phyloP scores from a whole-genome alignment of 2,329 filamentous ascomycete species.

The Sporothrix sp. region DNA sequence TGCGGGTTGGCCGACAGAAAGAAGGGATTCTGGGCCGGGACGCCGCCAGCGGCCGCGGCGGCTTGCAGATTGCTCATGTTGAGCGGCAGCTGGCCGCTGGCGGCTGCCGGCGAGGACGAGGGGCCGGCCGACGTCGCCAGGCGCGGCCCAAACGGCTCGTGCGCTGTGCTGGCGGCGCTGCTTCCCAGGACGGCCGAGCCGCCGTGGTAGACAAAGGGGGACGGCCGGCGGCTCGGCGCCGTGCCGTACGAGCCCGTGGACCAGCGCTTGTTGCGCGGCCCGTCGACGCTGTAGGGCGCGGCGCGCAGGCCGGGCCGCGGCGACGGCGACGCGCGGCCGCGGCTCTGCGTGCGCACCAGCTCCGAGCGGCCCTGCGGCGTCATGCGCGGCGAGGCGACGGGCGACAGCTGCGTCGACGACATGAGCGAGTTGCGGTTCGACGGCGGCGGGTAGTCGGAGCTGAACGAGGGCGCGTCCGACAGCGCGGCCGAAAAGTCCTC shows the following conservation, averaged over 20 bases:
- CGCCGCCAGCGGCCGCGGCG: slow-evolving; percentile 26
- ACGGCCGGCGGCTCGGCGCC: slow-evolving; percentile 42
- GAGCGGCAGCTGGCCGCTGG: slow-evolving; percentile 40
- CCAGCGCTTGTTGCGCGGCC: slow-evolving; percentile 61
- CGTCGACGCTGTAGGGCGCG: slow-evolving; percentile 61
- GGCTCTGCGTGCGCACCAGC: slow-evolving; percentile 53
- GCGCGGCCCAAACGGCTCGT: slow-evolving; percentile 48
- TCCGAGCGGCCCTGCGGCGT: slow-evolving; percentile 51
- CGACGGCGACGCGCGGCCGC: slow-evolving; percentile 61
- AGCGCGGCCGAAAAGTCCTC: slow-evolving; percentile 59
- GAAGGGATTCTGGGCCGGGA: slow-evolving; percentile 41
- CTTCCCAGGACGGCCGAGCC: neutral
- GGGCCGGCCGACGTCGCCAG: slow-evolving; percentile 35
- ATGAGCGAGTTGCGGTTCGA: slow-evolving; percentile 62
- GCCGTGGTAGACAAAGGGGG: slow-evolving; percentile 51
- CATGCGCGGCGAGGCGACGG: slow-evolving; percentile 61
- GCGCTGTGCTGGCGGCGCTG: neutral
- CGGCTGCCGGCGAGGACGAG: slow-evolving; percentile 41
- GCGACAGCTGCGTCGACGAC: slow-evolving; percentile 61
- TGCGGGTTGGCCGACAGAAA: slow-evolving; percentile 39
- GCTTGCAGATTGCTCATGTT: slow-evolving; percentile 47
- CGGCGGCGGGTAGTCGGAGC: slow-evolving; percentile 55
- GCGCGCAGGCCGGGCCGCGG: slow-evolving; percentile 58
- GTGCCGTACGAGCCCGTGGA: slow-evolving; percentile 65
- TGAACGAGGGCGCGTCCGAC: slow-evolving; percentile 58